Evolutionary conservation across 441 rosid species (phyloP).

Genomic region (Bocquillonia castaneifolia): DNA sequence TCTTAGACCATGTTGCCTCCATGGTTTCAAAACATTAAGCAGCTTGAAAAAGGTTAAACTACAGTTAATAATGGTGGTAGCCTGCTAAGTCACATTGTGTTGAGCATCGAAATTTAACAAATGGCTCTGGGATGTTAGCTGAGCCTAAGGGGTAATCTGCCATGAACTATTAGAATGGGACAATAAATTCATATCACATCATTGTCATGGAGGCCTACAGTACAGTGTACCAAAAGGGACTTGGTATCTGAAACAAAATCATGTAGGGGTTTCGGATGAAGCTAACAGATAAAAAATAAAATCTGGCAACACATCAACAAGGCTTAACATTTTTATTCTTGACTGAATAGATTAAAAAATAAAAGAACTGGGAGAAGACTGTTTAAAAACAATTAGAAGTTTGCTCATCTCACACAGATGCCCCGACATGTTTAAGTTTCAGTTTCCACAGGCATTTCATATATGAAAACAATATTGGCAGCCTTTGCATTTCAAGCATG

Average conservation of each 20-base stretch:
- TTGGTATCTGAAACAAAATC: neutral
- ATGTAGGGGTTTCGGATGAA: neutral
- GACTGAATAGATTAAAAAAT: constrained; percentile 1
- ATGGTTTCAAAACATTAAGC: neutral
- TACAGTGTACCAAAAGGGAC: neutral
- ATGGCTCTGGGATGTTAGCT: neutral
- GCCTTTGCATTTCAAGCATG: neutral
- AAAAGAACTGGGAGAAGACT: neutral
- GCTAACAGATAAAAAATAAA: too few species aligned
- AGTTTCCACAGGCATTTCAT: constrained; percentile 4
- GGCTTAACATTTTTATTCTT: neutral
- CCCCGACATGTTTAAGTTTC: neutral
- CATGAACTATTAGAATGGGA: neutral
- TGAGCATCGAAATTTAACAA: neutral
- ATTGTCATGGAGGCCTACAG: neutral
- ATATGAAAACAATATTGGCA: neutral
- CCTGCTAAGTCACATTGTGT: neutral
- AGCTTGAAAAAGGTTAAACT: neutral
- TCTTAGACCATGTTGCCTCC: neutral
- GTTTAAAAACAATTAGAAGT: neutral
- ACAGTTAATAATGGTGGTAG: neutral
- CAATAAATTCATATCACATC: neutral
- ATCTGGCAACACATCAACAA: constrained; percentile 5
- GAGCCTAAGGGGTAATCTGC: neutral
- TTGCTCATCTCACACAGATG: neutral